Conservation (phyloP, 2,329 filamentous ascomycete species). For the Ophiognomonia clavigignenti-juglandacearum region DNA sequence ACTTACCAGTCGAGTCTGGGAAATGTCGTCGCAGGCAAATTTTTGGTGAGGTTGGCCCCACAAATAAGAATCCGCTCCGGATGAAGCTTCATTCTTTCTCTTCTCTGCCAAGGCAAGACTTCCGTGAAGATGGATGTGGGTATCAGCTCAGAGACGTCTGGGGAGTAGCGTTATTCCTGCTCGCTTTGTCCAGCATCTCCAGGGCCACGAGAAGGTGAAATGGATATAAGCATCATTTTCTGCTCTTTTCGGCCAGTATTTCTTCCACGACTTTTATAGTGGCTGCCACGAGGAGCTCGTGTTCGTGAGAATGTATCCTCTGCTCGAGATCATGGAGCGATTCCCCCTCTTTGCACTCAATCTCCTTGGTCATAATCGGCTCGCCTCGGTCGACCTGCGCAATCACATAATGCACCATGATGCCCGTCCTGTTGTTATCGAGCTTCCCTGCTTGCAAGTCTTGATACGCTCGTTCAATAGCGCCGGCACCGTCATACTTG, state of each 20-base stretch:
- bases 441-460: conserved; percentile 63
- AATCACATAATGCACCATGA: conserved; percentile 87
- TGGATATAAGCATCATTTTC: conserved; percentile 5
- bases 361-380: conserved; percentile 66
- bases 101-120: no score
- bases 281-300: conserved; percentile 73
- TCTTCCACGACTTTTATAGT: conserved; percentile 45
- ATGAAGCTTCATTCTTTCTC: no score
- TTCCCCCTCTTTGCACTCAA: conserved; percentile 61
- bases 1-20: no score
- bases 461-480: conserved; percentile 72
- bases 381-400: conserved; percentile 74
- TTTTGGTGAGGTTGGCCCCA: no score
- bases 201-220: no score
- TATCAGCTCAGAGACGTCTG: no score
- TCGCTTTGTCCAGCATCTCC: no score
- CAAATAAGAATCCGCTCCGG: no score
- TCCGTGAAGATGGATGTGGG: no score
- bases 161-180: no score
- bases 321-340: conserved; percentile 61
- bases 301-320: conserved; percentile 73
- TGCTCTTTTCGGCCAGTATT: conserved; percentile 25
- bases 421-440: conserved; percentile 66
- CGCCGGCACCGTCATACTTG: conserved; percentile 70
- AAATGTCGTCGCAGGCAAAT: no score